Conservation (phyloP, 1,139 yeast species). For the Kurtzmaniella quercitrusa region DNA sequence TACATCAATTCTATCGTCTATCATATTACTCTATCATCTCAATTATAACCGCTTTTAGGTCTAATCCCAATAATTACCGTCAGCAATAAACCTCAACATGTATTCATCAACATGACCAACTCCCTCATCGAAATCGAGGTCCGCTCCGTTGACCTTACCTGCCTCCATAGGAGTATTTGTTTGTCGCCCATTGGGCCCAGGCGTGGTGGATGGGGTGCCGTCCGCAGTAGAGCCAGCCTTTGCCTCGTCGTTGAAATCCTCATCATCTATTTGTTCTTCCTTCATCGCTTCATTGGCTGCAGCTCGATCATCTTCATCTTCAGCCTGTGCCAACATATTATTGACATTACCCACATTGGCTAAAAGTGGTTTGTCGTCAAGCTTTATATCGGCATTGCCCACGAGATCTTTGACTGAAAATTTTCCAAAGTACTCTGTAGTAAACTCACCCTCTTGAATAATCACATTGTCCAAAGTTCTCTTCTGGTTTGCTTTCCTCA, state of each 20-base stretch:
- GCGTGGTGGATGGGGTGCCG: constrained; percentile 21
- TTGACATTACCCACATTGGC: constrained; percentile 50
- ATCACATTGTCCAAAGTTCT: constrained; percentile 92
- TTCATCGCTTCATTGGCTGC: constrained; percentile 90
- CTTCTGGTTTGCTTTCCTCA: constrained; percentile 93
- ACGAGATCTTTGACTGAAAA: constrained; percentile 85
- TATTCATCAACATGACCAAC: constrained; percentile 94
- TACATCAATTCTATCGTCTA: neutral
- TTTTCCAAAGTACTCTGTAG: constrained; percentile 92
- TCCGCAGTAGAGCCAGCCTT: constrained; percentile 36
- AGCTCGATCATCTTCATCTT: constrained; percentile 90
- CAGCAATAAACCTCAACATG: constrained; percentile 87
- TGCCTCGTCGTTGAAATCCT: constrained; percentile 61
- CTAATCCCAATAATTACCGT: constrained; percentile 62
- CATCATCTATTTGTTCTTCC: constrained; percentile 81
- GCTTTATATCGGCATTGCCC: constrained; percentile 52
- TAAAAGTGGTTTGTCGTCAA: constrained; percentile 35
- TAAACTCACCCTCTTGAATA: constrained; percentile 97
- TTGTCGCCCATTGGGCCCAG: constrained; percentile 14
- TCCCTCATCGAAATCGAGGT: constrained; percentile 65
- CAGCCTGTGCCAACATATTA: constrained; percentile 82
- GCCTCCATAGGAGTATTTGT: constrained; percentile 10
- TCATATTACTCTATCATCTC: neutral
- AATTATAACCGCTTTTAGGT: neutral
- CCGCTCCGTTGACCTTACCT: constrained; percentile 30